Evolutionary conservation across 768 basidiomycete genomes (phyloP).

Genomic region (Lactarius deliciosus): DNA sequence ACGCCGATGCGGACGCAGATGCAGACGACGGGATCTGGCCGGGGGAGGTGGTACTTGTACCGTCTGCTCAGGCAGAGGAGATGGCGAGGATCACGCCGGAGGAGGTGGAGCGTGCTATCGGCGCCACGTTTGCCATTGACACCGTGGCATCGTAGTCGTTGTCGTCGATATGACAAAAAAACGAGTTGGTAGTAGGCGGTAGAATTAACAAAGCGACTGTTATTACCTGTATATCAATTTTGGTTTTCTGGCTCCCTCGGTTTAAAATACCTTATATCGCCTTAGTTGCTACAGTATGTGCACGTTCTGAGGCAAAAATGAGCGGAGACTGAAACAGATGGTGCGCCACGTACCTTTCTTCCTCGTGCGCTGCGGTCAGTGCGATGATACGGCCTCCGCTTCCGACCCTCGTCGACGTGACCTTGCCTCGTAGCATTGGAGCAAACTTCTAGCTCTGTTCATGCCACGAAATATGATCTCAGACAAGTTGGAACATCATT

Average conservation of each 20-base stretch:
- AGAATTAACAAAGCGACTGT: background rate
- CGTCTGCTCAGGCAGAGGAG: background rate
- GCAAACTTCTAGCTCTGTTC: no score
- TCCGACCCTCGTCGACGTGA: background rate
- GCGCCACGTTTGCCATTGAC: no score
- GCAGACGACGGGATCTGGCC: conserved; percentile 10
- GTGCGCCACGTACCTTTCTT: no score
- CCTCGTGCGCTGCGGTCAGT: no score
- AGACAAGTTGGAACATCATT: background rate
- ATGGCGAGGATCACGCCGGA: conserved; percentile 11
- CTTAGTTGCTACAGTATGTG: no score
- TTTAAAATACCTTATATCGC: background rate
- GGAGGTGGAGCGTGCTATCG: no score
- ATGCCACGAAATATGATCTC: no score
- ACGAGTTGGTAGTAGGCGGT: background rate
- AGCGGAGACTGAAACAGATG: no score
- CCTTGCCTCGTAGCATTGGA: background rate
- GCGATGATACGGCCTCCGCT: no score
- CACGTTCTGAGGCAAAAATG: no score
- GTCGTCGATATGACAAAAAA: background rate
- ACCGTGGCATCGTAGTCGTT: no score
- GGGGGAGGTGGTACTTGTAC: background rate
- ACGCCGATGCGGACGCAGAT: background rate
- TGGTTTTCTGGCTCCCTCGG: background rate
- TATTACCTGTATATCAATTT: background rate